Evolutionary conservation across 768 basidiomycete species (phyloP), one percentile per base, ranked within the genome.

Genomic region (Mycena crocata): DNA sequence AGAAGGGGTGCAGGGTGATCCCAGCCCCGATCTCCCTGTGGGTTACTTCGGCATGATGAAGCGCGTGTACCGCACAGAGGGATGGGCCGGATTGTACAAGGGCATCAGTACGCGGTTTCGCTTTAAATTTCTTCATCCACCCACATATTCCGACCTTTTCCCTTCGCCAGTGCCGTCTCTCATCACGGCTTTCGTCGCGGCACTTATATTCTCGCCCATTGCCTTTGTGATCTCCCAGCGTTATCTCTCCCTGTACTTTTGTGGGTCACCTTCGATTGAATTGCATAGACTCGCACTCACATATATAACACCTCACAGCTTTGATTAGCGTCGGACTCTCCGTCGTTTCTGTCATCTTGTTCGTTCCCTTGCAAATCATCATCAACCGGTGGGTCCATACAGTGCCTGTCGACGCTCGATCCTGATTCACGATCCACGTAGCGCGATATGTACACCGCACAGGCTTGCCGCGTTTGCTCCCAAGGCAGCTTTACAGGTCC

Each of bases 81-180:
- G 64, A 10, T 59, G 57, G 59, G 51, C 44, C 39, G 65, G 65
- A 19, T 30, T 61, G 24, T 66, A 66, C 64, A 66, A 66, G 23
- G 64, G 64, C 1, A 46, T 58, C 30, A 66, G 64, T 65, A 40
- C 17, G 57, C 52, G 1, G n/a, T 51, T 6, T 10, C 31, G 2
- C 3, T 4, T 19, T 40, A 4, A 24, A 42, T 42, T 21, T 30
- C 46, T 24, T 13, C 35, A 15, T 32, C 17, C 37, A 19, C 5
- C 40, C 5, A 21, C 3, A 2, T 12, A 6, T 17, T 31, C 61
- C 35, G 15, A 55, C 6, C 23, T n/a, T 0, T 30, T 6, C 19
- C n/a, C n/a, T n/a, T n/a, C n/a, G n/a, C 9, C 55, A 64, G 62
- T 66, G 57, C 64, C 64, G 13, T 66, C 64, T 31, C 60, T 66